A percentile compares a stretch with the other conserved stretches of the same genome.
These are phyloP conservation scores for Bacterosira constricta DNA, from an alignment of 108 stramenopile genomes.

Conservation along the genomic window DNA sequence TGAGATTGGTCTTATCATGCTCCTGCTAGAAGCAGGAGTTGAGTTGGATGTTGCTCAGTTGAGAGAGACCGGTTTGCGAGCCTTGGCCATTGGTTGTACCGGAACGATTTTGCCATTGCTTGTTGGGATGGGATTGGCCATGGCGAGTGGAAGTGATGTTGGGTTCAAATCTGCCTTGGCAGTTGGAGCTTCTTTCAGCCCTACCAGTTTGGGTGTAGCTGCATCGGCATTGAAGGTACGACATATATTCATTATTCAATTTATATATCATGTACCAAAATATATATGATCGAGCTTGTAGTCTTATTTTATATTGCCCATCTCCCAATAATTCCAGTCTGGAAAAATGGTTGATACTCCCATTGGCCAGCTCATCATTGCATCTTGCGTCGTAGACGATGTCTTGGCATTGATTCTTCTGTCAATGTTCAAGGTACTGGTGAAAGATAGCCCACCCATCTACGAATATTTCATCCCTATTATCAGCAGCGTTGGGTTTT, in stretches of 20 bases:
- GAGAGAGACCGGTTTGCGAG: conserved; percentile 49
- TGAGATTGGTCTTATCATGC: conserved; percentile 46
- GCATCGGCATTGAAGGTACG: conserved; percentile 54
- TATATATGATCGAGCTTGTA: too few relatives aligned
- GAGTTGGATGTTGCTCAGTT: conserved; percentile 72
- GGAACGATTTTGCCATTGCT: conserved; percentile 62
- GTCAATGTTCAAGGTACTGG: conserved; percentile 49
- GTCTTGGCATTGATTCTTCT: conserved; percentile 62
- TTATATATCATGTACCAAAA: too few relatives aligned
- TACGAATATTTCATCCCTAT: conserved; percentile 52
- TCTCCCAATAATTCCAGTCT: too few relatives aligned
- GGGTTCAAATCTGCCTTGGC: conserved; percentile 57
- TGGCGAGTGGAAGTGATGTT: conserved; percentile 2
- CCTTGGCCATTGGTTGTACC: conserved; percentile 54
- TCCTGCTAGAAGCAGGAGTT: conserved; percentile 63
- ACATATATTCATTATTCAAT: too few relatives aligned
- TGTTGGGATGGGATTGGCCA: conserved; percentile 47
- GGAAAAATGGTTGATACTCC: conserved; percentile 60
- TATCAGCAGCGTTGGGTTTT: conserved; percentile 26
- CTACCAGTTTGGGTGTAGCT: conserved; percentile 67
- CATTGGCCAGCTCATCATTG: conserved; percentile 68
- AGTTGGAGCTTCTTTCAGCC: conserved; percentile 63
- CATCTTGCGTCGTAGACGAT: conserved; percentile 64
- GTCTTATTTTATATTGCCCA: too few relatives aligned
- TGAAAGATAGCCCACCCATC: conserved; percentile 16